These are phyloP conservation scores for Thermomucor indicae-seudaticae DNA, from an alignment of 371 early-diverging fungal genomes.

Conservation along the genomic window DNA sequence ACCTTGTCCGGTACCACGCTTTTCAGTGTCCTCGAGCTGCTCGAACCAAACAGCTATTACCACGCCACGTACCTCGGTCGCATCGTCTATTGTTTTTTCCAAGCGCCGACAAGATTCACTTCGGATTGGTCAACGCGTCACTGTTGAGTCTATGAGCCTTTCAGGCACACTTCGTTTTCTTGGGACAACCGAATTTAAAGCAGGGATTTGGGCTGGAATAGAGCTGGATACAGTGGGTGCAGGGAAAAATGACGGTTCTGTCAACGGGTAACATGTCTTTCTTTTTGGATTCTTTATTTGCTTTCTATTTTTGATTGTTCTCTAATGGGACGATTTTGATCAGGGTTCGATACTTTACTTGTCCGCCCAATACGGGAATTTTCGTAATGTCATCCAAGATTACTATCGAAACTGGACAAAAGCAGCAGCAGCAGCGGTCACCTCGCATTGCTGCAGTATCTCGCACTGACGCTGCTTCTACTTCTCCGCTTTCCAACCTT, in stretches of 20 bases:
- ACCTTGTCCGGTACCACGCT: slow-evolving; percentile 10
- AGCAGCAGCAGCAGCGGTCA: not conserved
- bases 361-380: slow-evolving; percentile 19
- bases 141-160: slow-evolving; percentile 51
- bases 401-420: not conserved
- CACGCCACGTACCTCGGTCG: slow-evolving; percentile 14
- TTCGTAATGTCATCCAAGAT: slow-evolving; percentile 16
- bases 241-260: slow-evolving; percentile 75
- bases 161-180: slow-evolving; percentile 65
- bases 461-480: not conserved
- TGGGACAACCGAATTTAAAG: slow-evolving; percentile 65
- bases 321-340: not conserved
- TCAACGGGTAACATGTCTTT: slow-evolving; percentile 42
- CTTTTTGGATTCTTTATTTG: not conserved
- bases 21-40: slow-evolving; percentile 13
- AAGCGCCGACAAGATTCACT: not conserved
- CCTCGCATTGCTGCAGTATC: not conserved
- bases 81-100: slow-evolving; percentile 3
- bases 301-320: not conserved
- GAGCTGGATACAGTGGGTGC: slow-evolving; percentile 60
- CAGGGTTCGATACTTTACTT: slow-evolving; percentile 18
- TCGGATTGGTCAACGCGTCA: slow-evolving; percentile 54
- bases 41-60: slow-evolving; percentile 11
- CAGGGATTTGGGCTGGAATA: slow-evolving; percentile 77
- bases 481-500: not conserved